phyloP scores from a whole-genome alignment of 257 asterid genomes.

The Gentiana macrophylla region DNA sequence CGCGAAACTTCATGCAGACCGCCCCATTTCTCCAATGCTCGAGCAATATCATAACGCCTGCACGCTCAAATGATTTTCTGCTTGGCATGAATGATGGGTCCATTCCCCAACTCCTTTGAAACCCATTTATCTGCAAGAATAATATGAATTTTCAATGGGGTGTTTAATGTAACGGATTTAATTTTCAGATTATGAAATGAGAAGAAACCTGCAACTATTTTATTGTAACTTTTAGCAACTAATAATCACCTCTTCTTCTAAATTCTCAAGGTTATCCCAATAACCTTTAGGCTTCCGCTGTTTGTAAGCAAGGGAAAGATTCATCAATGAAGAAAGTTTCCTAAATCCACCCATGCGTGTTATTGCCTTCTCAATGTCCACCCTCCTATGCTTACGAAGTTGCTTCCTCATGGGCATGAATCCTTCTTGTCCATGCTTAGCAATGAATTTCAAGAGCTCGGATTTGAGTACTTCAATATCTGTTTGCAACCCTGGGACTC shows the following conservation, averaged over 20 bases:
- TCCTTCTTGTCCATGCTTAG: slow-evolving; percentile 86
- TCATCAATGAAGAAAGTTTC: slow-evolving; percentile 62
- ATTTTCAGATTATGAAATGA: background rate
- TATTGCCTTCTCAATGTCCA: slow-evolving; percentile 90
- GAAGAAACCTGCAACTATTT: background rate
- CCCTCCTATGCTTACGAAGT: slow-evolving; percentile 63
- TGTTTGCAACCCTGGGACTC: slow-evolving; percentile 80
- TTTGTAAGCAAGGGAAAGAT: slow-evolving; percentile 88
- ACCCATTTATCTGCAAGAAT: slow-evolving; percentile 51
- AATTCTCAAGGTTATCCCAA: slow-evolving; percentile 85
- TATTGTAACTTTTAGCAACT: background rate
- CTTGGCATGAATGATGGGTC: slow-evolving; percentile 93
- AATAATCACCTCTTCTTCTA: slow-evolving; percentile 74
- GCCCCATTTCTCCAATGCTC: slow-evolving; percentile 98
- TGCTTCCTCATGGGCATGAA: slow-evolving; percentile 99
- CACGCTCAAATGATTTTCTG: slow-evolving; percentile 89
- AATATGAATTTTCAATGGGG: background rate
- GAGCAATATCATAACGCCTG: slow-evolving; percentile 87
- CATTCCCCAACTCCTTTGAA: slow-evolving; percentile 96
- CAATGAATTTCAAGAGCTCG: slow-evolving; percentile 72
- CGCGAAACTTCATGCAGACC: slow-evolving; percentile 93
- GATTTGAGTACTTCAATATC: slow-evolving; percentile 72
- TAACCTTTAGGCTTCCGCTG: slow-evolving; percentile 94
- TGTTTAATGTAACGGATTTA: too few relatives aligned
- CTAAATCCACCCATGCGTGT: slow-evolving; percentile 90